phyloP scores from a whole-genome alignment of 1,284 basidiomycete species.

The Porodaedalea pini region DNA sequence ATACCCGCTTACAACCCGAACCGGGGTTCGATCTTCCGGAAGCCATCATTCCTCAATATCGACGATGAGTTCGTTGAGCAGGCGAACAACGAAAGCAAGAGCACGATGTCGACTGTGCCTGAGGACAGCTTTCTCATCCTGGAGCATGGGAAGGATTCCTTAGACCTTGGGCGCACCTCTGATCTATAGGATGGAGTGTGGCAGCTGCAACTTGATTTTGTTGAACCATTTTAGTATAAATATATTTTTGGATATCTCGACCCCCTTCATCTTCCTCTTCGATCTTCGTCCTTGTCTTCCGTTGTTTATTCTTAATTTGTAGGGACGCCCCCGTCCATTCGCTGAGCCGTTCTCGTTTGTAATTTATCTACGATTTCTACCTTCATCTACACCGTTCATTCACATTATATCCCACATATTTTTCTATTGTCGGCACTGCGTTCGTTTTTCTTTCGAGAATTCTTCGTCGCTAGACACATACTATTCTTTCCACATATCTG shows the following conservation, averaged over 20 bases:
- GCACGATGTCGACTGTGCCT: slow-evolving; percentile 22
- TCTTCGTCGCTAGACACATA: neutral
- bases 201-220: too few relatives aligned
- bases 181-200: too few relatives aligned
- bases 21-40: slow-evolving; percentile 46
- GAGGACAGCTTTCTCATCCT: slow-evolving; percentile 64
- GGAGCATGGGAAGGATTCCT: slow-evolving; percentile 50
- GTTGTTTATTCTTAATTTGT: slow-evolving; percentile 22
- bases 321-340: slow-evolving; percentile 1
- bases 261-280: slow-evolving; percentile 14
- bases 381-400: slow-evolving; percentile 4
- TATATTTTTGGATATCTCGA: slow-evolving; percentile 19
- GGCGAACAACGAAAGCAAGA: slow-evolving; percentile 15
- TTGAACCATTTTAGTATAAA: too few relatives aligned
- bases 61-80: slow-evolving; percentile 39
- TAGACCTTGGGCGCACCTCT: slow-evolving; percentile 53
- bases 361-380: slow-evolving; percentile 4
- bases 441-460: neutral
- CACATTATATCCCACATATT: neutral
- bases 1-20: slow-evolving; percentile 22
- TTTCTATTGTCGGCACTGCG: neutral
- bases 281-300: slow-evolving; percentile 25
- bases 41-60: slow-evolving; percentile 70
- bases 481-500: slow-evolving; percentile 4
- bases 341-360: neutral